These are phyloP conservation scores for Prunus campanulata DNA, from an alignment of 306 rosid species.

Conservation along the genomic window DNA sequence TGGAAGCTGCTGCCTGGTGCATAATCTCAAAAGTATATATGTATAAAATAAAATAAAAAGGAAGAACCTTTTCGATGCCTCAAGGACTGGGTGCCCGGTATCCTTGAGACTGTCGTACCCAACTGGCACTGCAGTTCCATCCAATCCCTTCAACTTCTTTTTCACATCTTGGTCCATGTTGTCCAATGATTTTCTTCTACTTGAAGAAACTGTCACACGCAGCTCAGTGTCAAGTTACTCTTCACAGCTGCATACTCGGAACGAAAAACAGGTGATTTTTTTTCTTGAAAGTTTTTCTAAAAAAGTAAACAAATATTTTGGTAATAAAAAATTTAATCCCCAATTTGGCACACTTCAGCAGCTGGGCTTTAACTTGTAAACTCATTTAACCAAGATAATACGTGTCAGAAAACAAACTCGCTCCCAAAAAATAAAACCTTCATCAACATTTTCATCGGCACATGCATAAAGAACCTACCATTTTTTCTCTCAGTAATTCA, in stretches of 20 bases:
- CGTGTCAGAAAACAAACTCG: too few relatives aligned
- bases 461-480: neutral
- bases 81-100: constrained; percentile 11
- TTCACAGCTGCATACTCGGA: constrained; percentile 4
- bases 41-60: neutral
- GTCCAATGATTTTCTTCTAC: neutral
- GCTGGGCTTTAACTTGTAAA: too few relatives aligned
- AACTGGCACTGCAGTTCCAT: constrained; percentile 18
- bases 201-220: constrained; percentile 10
- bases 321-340: neutral
- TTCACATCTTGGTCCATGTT: constrained; percentile 25
- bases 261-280: neutral
- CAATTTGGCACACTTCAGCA: neutral
- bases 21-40: neutral
- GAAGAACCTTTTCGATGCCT: constrained; percentile 17
- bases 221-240: neutral
- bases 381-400: neutral
- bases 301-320: neutral
- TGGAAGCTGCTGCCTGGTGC: neutral
- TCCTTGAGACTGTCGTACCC: constrained; percentile 12
- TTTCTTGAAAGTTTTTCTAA: neutral
- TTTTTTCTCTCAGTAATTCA: neutral
- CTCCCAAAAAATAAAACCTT: neutral
- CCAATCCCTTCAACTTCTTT: constrained; percentile 21
- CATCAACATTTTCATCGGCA: neutral